Percentiles rank a stretch among this genome's conserved stretches.
These are phyloP conservation scores for Lentinus polychrous DNA, from an alignment of 1,284 basidiomycete species.

Conservation along the genomic window DNA sequence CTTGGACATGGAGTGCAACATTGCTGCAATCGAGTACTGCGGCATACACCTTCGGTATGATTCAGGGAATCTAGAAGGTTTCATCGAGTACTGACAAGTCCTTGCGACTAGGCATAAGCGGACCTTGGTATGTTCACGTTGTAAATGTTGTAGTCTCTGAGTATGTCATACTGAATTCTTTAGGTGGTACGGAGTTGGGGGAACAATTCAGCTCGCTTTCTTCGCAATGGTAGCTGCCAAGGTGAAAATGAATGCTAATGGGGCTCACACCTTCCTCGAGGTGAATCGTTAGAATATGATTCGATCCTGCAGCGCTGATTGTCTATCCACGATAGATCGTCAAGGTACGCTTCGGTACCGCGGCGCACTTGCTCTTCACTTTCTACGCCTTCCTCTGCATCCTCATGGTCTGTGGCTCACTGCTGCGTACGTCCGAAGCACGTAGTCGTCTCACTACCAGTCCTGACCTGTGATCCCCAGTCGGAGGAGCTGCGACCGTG, in stretches of 20 bases:
- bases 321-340: constrained; percentile 43
- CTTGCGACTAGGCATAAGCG: constrained; percentile 31
- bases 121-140: constrained; percentile 29
- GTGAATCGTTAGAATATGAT: constrained; percentile 20
- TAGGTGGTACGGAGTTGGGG: constrained; percentile 53
- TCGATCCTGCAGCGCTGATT: neutral
- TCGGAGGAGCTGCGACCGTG: constrained; percentile 76
- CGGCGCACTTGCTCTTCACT: constrained; percentile 71
- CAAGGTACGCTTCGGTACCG: constrained; percentile 65
- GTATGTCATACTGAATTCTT: neutral
- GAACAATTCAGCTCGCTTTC: constrained; percentile 66
- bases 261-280: constrained; percentile 49
- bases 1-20: constrained; percentile 55
- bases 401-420: constrained; percentile 61
- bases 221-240: constrained; percentile 72
- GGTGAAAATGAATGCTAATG: constrained; percentile 64
- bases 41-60: constrained; percentile 42
- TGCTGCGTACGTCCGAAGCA: constrained; percentile 34
- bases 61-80: constrained; percentile 4
- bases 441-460: constrained; percentile 22
- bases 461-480: constrained; percentile 14
- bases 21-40: constrained; percentile 51
- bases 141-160: neutral
- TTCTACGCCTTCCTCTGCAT: constrained; percentile 77
- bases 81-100: constrained; percentile 4